Conservation (phyloP, 345 rosid genomes). For the Eucalyptus viminalis region DNA sequence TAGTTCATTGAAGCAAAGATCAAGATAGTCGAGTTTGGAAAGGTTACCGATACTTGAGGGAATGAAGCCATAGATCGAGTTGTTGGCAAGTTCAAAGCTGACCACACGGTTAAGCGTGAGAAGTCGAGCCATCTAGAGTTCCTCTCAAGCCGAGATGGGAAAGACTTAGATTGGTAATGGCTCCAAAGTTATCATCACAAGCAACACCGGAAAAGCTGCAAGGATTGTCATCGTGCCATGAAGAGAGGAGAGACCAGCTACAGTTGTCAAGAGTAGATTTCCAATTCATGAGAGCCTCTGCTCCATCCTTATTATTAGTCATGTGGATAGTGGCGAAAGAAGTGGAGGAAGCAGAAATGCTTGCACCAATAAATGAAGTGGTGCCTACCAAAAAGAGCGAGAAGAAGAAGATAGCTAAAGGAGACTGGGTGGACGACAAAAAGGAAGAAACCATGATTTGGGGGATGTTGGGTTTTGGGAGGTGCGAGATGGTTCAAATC, state of each 20-base stretch:
- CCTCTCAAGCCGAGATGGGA: accelerated
- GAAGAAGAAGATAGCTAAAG: not conserved
- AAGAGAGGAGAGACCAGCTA: not conserved
- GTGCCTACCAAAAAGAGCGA: not conserved
- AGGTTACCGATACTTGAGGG: not conserved
- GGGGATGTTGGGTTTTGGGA: not conserved
- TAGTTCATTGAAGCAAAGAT: not conserved
- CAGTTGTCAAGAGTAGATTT: not conserved
- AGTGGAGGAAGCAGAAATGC: not conserved
- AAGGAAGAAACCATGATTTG: not conserved
- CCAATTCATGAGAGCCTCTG: not conserved
- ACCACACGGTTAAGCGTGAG: not conserved
- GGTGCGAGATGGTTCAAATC: not conserved
- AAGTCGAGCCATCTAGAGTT: not conserved
- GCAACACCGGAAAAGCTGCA: not conserved
- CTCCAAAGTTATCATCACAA: not conserved
- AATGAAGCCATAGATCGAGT: not conserved
- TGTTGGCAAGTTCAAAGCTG: not conserved
- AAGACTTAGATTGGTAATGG: not conserved
- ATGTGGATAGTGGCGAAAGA: not conserved
- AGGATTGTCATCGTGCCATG: not conserved
- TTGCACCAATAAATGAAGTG: not conserved
- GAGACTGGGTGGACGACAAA: not conserved
- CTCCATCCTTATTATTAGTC: not conserved
- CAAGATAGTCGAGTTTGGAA: not conserved